These are phyloP conservation scores for Penicillium sp. DNA, from an alignment of 2,329 filamentous ascomycete species.

Conservation along the genomic window DNA sequence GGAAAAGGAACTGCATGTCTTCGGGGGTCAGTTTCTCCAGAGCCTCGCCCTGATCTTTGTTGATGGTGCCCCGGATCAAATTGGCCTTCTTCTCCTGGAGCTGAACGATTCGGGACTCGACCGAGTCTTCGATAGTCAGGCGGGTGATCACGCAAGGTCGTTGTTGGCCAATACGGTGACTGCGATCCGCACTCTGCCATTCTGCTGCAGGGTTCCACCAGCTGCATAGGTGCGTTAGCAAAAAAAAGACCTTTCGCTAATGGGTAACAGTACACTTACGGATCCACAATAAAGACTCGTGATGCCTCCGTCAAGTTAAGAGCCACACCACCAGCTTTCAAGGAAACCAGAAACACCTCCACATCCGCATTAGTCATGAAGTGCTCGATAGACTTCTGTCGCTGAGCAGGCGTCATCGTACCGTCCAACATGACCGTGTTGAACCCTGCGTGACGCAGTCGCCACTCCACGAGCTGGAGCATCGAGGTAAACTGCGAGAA, in stretches of 20 bases:
- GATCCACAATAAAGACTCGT: conserved; percentile 91
- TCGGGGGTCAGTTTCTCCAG: conserved; percentile 86
- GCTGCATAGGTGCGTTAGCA: conserved; percentile 44
- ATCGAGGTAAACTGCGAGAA: conserved; percentile 97
- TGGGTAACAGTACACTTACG: conserved; percentile 54
- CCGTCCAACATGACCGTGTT: conserved; percentile 98
- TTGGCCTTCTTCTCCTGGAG: conserved; percentile 98
- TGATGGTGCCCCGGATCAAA: conserved; percentile 96
- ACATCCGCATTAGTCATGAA: conserved; percentile 95
- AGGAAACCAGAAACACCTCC: conserved; percentile 90
- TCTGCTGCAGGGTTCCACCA: conserved; percentile 99
- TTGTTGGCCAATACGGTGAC: conserved; percentile 91
- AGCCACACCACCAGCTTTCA: conserved; percentile 94
- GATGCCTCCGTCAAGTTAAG: conserved; percentile 93
- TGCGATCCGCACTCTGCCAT: conserved; percentile 93
- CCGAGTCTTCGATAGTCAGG: conserved; percentile 92
- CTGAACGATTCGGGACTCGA: conserved; percentile 91
- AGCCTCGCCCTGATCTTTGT: conserved; percentile 74
- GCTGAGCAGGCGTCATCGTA: conserved; percentile 90
- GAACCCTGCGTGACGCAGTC: conserved; percentile 90
- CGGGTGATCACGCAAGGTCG: conserved; percentile 91
- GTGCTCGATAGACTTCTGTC: conserved; percentile 87
- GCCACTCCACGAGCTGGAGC: conserved; percentile 96
- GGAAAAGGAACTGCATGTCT: conserved; percentile 95
- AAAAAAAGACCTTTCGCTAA: conserved; percentile 3